These are phyloP conservation scores for Fusarium sp. DNA, from an alignment of 2,329 filamentous ascomycete species.

Conservation along the genomic window DNA sequence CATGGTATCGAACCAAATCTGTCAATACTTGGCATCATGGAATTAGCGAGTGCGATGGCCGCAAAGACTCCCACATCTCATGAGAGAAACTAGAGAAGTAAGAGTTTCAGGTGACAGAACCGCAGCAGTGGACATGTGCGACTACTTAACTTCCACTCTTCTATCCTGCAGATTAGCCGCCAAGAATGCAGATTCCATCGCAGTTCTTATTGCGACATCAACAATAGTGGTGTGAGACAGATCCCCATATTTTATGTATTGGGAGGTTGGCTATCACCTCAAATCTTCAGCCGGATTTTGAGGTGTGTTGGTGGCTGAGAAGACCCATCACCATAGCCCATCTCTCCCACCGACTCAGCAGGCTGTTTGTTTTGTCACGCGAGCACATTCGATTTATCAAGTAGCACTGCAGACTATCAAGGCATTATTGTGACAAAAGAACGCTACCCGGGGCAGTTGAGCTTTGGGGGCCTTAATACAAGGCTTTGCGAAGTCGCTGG, in stretches of 20 bases:
- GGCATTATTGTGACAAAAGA: background rate
- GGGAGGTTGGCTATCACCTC: background rate
- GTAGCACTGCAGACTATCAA: background rate
- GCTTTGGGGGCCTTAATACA: background rate
- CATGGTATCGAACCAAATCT: background rate
- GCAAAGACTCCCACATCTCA: background rate
- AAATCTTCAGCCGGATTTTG: background rate
- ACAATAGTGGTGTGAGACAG: background rate
- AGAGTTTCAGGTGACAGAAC: background rate
- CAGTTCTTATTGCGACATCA: background rate
- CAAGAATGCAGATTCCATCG: background rate
- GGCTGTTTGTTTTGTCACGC: background rate
- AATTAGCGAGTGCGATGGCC: background rate
- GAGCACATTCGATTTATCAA: background rate
- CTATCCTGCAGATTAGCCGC: background rate
- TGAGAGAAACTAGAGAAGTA: background rate
- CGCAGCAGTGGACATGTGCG: background rate
- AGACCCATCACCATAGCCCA: background rate
- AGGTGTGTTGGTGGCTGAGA: background rate
- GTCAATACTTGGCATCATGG: background rate
- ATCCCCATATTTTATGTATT: background rate
- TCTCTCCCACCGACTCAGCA: background rate
- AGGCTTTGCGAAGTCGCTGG: background rate
- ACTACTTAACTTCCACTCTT: constrained; percentile 12
- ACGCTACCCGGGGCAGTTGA: background rate